Base-by-base conservation (phyloP, 176 grass and related monocot genomes). In the Echinochloa phyllopogon region DNA sequence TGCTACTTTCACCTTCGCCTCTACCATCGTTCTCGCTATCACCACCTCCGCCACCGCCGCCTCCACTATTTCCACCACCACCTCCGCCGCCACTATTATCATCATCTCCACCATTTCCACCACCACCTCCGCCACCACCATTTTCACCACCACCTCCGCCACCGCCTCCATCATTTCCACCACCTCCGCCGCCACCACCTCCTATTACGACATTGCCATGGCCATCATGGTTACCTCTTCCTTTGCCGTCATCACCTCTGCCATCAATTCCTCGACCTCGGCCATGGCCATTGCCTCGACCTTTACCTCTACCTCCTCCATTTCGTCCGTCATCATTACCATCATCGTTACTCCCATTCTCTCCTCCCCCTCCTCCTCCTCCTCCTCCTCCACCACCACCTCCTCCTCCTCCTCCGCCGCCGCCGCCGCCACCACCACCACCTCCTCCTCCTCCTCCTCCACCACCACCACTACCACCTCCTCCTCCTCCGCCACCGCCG, bases 401-500 rank as follows among this genome's bases (percentile, higher is more conserved):
- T 3, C 61, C 36, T 4, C 84, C 24, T 1, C 77, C 75, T 0
- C 78, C 29, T 0, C 27, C 62, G 0, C 33, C 79, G 0, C 36
- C 33, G 0, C 65, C n/a, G 0, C 65, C 65, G 0, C n/a, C 49
- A 1, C 65, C 69, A 6, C 15, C 69, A 5, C 55, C 53, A 4
- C n/a, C 56, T 0, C 27, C 25, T 0, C 78, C 47, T 0, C 60
- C 65, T 0, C 42, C 62, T 0, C 78, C 78, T 0, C 48, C 78
- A 0, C 43, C 48, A 0, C 48, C 12, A 0, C 49, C 48, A 0
- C 21, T 45, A 0, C 78, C 79, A 0, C 79, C 79, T 0, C 62
- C 47, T 0, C 44, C 62, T 0, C 64, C 64, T 0, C 50, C 63
- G 0, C 69, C 81, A 1, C 84, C 80, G 0, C 84, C 75, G 0